Conservation (phyloP, 139 green algal genomes). For the Coelastrella sp. region DNA sequence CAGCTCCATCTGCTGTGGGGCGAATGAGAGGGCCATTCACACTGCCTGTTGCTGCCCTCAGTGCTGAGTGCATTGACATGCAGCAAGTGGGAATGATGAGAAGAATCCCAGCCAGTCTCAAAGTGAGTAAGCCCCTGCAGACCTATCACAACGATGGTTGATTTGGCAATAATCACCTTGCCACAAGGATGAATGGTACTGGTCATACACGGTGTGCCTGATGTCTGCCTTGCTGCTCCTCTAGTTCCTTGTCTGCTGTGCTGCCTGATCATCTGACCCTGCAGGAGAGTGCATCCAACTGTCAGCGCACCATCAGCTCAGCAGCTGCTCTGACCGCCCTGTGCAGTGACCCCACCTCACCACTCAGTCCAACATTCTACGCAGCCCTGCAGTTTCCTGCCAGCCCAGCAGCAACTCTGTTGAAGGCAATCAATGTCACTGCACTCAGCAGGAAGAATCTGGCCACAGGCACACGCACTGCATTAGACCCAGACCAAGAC, state of each 20-base stretch:
- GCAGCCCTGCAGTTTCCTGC: constrained; percentile 13
- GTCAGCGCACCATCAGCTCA: constrained; percentile 41
- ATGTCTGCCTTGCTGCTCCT: too few relatives aligned
- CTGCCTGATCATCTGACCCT: background rate
- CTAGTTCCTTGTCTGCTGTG: background rate
- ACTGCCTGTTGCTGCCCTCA: constrained; percentile 55
- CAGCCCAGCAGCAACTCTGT: background rate
- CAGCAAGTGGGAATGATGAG: constrained; percentile 53
- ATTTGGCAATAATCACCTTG: too few relatives aligned
- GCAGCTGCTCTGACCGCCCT: constrained; percentile 13
- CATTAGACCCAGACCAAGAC: background rate
- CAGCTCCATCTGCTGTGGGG: background rate
- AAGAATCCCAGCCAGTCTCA: constrained; percentile 30
- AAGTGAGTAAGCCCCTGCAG: constrained; percentile 18
- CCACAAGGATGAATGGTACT: too few relatives aligned
- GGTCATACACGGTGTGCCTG: too few relatives aligned
- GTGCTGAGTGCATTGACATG: constrained; percentile 49
- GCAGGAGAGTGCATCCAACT: constrained; percentile 39
- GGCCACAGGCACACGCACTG: constrained; percentile 31
- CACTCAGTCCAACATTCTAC: constrained; percentile 49
- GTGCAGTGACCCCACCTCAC: constrained; percentile 16
- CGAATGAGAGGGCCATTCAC: constrained; percentile 9
- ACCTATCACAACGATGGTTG: too few relatives aligned
- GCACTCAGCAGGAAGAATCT: constrained; percentile 9
- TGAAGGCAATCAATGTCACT: background rate